These are phyloP conservation scores for Cystofilobasidium macerans DNA, from an alignment of 768 basidiomycete genomes.

Conservation along the genomic window DNA sequence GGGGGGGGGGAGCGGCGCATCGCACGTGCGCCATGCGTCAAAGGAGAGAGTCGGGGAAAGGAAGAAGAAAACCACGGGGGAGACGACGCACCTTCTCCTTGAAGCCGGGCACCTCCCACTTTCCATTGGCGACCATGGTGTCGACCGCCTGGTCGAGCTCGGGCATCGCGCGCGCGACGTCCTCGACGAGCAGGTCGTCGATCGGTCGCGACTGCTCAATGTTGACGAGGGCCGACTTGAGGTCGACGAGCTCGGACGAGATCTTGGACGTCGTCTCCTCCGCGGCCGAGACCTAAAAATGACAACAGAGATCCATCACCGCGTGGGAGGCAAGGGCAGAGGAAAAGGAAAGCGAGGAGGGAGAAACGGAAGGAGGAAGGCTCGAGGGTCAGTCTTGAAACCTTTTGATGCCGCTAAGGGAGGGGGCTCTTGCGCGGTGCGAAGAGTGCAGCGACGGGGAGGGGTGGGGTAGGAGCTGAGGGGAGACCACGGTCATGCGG, in stretches of 20 bases:
- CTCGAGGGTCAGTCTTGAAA: too few species aligned
- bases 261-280: slow-evolving; percentile 82
- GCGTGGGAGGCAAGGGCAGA: background rate
- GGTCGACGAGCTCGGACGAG: slow-evolving; percentile 75
- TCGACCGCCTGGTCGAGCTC: slow-evolving; percentile 82
- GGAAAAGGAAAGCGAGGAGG: background rate
- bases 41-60: too few species aligned
- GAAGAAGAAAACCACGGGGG: background rate
- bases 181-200: slow-evolving; percentile 87
- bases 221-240: slow-evolving; percentile 86
- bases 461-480: too few species aligned
- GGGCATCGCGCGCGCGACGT: slow-evolving; percentile 84
- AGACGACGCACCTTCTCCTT: slow-evolving; percentile 12
- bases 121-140: slow-evolving; percentile 31
- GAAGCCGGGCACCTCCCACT: slow-evolving; percentile 20
- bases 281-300: slow-evolving; percentile 77
- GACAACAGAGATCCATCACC: too few species aligned
- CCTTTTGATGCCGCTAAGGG: too few species aligned
- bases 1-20: too few species aligned
- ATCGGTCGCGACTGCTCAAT: slow-evolving; percentile 96
- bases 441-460: too few species aligned
- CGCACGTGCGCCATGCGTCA: too few species aligned
- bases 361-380: too few species aligned
- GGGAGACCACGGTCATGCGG: too few species aligned
- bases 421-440: too few species aligned